phyloP scores from a whole-genome alignment of 2,329 filamentous ascomycete species.

The Alternaria infectoria region DNA sequence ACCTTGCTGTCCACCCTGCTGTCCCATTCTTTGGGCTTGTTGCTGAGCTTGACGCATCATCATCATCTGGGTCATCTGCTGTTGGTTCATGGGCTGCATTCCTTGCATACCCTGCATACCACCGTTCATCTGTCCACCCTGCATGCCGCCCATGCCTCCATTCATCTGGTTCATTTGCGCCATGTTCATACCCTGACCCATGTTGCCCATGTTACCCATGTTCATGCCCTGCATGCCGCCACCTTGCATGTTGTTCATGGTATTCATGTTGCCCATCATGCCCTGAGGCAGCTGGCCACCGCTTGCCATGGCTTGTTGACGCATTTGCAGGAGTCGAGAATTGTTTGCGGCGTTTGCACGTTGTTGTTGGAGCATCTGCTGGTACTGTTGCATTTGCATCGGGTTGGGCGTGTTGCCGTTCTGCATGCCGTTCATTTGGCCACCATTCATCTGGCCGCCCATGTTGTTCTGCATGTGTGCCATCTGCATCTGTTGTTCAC shows the following conservation, averaged over 20 bases:
- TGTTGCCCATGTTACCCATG: conserved; percentile 31
- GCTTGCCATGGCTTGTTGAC: conserved; percentile 41
- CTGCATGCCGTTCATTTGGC: conserved; percentile 32
- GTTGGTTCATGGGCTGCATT: conserved; percentile 34
- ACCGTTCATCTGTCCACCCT: conserved; percentile 18
- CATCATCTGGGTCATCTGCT: conserved; percentile 45
- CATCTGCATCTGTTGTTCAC: conserved; percentile 29
- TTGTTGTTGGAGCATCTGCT: conserved; percentile 44
- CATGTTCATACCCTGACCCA: conserved; percentile 20
- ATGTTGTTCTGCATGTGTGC: conserved; percentile 21
- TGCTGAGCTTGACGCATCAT: conserved; percentile 44
- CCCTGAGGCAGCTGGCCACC: conserved; percentile 33
- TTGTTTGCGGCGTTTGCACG: conserved; percentile 41
- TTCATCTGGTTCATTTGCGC: conserved; percentile 16
- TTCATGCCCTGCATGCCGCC: conserved; percentile 35
- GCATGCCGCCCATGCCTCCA: conserved; percentile 23
- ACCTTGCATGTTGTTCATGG: conserved; percentile 35
- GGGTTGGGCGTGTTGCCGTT: conserved; percentile 27
- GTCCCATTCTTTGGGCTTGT: conserved; percentile 29
- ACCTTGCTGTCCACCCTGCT: conserved; percentile 29
- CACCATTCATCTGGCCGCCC: conserved; percentile 30
- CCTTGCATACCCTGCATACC: conserved; percentile 32
- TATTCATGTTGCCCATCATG: conserved; percentile 34
- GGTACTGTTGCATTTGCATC: conserved; percentile 44
- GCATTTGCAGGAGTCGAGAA: conserved; percentile 43